Evolutionary conservation across 2,329 filamentous ascomycete species (phyloP).

Genomic region (Colletotrichum caudatum): DNA sequence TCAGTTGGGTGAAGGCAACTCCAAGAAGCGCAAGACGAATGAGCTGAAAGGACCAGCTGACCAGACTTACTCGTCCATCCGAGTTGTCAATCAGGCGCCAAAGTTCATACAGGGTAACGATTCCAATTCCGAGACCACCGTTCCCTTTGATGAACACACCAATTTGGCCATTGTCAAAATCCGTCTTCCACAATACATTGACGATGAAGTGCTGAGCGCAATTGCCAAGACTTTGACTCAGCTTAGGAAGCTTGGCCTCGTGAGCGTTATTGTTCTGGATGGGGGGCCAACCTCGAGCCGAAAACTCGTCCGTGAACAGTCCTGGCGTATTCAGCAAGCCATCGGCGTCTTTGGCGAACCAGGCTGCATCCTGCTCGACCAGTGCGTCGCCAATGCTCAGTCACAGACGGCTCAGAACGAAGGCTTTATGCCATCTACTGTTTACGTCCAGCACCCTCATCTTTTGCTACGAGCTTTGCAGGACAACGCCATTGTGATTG

Average conservation of each 20-base stretch:
- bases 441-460: conserved; percentile 36
- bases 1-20: conserved; percentile 19
- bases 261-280: conserved; percentile 86
- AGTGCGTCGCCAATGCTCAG: conserved; percentile 27
- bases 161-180: conserved; percentile 90
- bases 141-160: conserved; percentile 50
- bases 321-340: conserved; percentile 78
- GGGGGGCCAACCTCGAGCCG: conserved; percentile 62
- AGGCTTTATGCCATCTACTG: conserved; percentile 39
- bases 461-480: conserved; percentile 50
- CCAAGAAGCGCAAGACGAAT: conserved; percentile 17
- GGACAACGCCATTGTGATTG: conserved; percentile 53
- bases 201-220: conserved; percentile 76
- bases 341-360: conserved; percentile 77
- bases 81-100: conserved; percentile 48
- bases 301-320: conserved; percentile 69
- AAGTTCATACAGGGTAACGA: conserved; percentile 53
- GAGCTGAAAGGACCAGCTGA: conserved; percentile 13
- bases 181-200: conserved; percentile 76
- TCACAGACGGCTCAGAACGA: conserved; percentile 11
- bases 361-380: conserved; percentile 72
- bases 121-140: conserved; percentile 7
- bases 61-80: conserved; percentile 45
- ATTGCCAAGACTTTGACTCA: conserved; percentile 88
- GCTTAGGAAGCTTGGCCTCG: conserved; percentile 83